Evolutionary conservation across 2,329 filamentous ascomycete species (phyloP), one percentile per base, ranked within the genome.

Genomic region (Akanthomyces muscarius): DNA sequence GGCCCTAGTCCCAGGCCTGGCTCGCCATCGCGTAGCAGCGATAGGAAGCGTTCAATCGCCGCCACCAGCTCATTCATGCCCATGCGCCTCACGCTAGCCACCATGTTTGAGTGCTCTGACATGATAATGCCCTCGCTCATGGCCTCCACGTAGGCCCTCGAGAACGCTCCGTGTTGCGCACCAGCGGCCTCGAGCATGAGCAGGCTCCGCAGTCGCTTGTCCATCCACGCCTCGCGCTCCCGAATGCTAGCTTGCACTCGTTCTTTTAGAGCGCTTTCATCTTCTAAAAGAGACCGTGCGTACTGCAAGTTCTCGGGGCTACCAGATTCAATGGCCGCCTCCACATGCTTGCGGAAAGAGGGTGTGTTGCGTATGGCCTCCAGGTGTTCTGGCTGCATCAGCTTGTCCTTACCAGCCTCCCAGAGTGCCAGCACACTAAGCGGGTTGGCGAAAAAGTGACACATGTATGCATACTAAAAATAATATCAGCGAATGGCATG

Each of bases 361-460:
- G 84, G 80, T 21, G 91, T 75, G 63, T 84, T 88, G 42, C 90
- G 84, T 8, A 90, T 74, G 13, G 88, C 87, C 67, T 91, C 85
- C 8, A 89, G 73, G 67, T 91, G 88, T 64, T 89, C 83, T 1
- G 76, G 69, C 57, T 88, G 81, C 1, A 91, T 66, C 1, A 78
- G 59, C n/a, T 65, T 62, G 16, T 71, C 66, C 18, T 70, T 63
- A 7, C 73, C 67, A 51, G 69, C 67, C 44, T 65, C 68, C 28
- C 65, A 65, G 2, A 76, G 76, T 11, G 87, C 74, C 41, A 94
- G 80, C 4, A 91, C 73, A 65, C 87, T 91, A 4, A 92, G 78
- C 0, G 89, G 85, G 68, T 92, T 94, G 45, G 89, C 89, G 68
- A 91, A 94, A 70, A 91, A 94, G 72, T 92, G 89, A 63, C 88